Evolutionary conservation across 169 alveolate species (phyloP).

Genomic region (Theileria orientalis): DNA sequence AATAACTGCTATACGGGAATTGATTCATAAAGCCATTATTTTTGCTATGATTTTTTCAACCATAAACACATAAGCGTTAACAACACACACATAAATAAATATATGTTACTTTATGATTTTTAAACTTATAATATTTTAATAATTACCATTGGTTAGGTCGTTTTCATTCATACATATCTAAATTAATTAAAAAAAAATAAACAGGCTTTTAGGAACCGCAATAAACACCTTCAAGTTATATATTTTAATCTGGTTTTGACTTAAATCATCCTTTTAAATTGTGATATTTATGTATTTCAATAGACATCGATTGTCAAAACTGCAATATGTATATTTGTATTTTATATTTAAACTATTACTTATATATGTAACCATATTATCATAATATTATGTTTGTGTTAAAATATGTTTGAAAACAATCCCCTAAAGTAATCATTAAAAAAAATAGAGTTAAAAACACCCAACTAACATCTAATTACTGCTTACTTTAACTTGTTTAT

Average conservation of each 20-base stretch:
- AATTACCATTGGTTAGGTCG: no score
- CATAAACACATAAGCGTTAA: no score
- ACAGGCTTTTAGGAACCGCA: no score
- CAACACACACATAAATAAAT: no score
- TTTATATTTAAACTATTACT: neutral
- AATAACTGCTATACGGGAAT: no score
- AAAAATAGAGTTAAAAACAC: neutral
- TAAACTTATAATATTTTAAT: no score
- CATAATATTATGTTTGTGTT: neutral
- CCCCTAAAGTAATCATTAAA: neutral
- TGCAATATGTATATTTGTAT: neutral
- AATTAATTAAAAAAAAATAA: neutral
- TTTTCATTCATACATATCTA: neutral
- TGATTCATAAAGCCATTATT: no score
- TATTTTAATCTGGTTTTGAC: no score
- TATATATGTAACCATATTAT: neutral
- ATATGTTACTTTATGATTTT: no score
- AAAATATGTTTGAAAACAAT: slow-evolving; percentile 40
- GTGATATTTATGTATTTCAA: neutral
- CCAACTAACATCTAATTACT: neutral
- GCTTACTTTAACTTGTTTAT: slow-evolving; percentile 15
- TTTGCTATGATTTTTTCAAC: no score
- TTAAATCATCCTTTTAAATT: neutral
- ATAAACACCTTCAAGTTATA: no score
- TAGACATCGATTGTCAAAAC: neutral